Base-by-base conservation (phyloP, 2,329 filamentous ascomycete genomes). In the Botryotinia globosa region DNA sequence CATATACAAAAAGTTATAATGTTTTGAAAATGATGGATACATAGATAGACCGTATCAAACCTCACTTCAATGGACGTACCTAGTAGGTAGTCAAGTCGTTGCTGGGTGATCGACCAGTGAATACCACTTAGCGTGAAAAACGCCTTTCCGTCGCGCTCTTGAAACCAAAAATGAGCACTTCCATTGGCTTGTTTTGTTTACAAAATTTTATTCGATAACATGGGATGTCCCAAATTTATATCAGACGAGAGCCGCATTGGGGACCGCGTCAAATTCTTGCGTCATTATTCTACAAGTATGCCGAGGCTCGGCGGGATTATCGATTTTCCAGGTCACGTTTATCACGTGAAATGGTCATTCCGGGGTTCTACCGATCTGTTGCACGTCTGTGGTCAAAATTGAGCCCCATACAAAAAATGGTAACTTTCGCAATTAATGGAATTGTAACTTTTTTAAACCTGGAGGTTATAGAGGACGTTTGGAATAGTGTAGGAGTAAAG, bases 321-420 rank as follows among this genome's bases (percentile, higher is more conserved):
- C 0, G 9, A n/a, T 66, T 39, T 66, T 54, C 45, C 45, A 39
- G 25, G 34, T 54, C 44, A 51, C 32, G 14, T 39, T 29, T 66
- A 7, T 39, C 32, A 20, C 64, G 22, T 39, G 25, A 29, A 22
- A 18, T 1, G 8, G 0, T 0, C 0, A 7, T 29, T 39, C 64
- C 64, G 64, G 32, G 45, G 25, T 66, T 39, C 45, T 29, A 66
- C 45, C 45, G 64, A 9, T 20, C 37, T 66, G 64, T 66, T 66
- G 64, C 64, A 66, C 25, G 25, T 54, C 64, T 66, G 32, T 12
- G 20, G 9, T 14, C 45, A 12, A 39, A 20, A 14, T 54, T 51
- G 20, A 25, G 10, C 7, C 45, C 32, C 64, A 54, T 66, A 66
- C 64, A 66, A 54, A 54, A 66, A 54, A 37, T 54, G 2, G 16